Base-by-base conservation (phyloP, 345 rosid species). In the Gossypium herbaceum region DNA sequence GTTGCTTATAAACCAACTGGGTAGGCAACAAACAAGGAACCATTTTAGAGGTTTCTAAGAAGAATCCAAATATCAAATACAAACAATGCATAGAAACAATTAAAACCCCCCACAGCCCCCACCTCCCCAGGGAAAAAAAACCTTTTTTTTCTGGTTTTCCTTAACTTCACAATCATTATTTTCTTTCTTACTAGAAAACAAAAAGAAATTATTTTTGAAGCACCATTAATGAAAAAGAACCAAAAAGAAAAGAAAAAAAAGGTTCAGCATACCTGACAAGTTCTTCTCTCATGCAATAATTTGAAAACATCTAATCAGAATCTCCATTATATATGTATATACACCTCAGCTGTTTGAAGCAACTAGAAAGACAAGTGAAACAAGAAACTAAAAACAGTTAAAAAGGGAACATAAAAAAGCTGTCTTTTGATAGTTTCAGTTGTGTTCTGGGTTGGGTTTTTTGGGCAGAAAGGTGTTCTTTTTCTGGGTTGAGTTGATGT, bases 1-100 rank as follows among this genome's bases (percentile, higher is more conserved):
- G 59, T 74, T 74, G 76, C 70, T 44, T 12, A 63, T 27, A 51
- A 62, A 73, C 57, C 71, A 10, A 66, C 29, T 45, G 68, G 50
- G 34, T 62, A 29, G 61, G 61, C 77, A 74, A 25, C 34, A 29
- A 50, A 50, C 77, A 39, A 74, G 70, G 56, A 59, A 22, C 68
- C 57, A 60, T 59, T 72, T 57, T 20, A 59, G 63, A 15, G 44
- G 50, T 25, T 29, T 55, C 51, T 17, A 34, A 71, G 50, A 73
- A 73, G 41, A 41, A 73, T 44, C 76, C 74, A 52, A 29, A 25
- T 20, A 51, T 8, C 67, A 50, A 55, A 57, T 19, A 45, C 43
- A 74, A 47, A 74, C 48, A 50, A 48, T 64, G 70, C 70, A 73
- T 50, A 52, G 34, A 74, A 27, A 44, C 5, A 52, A 44, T 8